phyloP scores from a whole-genome alignment of 257 asterid genomes.

The Primulina tabacum region DNA sequence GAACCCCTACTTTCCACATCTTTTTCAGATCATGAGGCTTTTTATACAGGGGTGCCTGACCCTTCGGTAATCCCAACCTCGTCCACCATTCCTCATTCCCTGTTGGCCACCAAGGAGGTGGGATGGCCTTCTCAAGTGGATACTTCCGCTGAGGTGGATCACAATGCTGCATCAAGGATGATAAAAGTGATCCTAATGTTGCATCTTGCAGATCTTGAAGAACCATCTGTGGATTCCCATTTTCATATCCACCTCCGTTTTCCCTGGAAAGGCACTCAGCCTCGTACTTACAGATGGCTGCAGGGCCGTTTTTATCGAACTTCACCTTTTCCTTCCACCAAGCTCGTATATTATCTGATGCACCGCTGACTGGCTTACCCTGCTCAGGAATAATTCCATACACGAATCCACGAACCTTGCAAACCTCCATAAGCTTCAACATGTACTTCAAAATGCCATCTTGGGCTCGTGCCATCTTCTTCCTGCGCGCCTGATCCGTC shows the following conservation, averaged over 20 bases:
- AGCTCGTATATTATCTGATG: constrained; percentile 65
- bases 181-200: constrained; percentile 63
- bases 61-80: constrained; percentile 42
- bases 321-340: constrained; percentile 85
- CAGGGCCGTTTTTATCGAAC: constrained; percentile 63
- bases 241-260: constrained; percentile 33
- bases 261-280: constrained; percentile 41
- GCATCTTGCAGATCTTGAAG: constrained; percentile 66
- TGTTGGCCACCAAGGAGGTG: constrained; percentile 80
- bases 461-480: constrained; percentile 73
- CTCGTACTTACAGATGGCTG: constrained; percentile 63
- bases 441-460: constrained; percentile 74
- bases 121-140: constrained; percentile 54
- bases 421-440: constrained; percentile 77
- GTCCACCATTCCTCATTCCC: constrained; percentile 78
- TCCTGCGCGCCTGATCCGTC: constrained; percentile 59
- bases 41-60: constrained; percentile 54
- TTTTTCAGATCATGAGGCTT: constrained; percentile 77
- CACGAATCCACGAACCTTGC: constrained; percentile 69
- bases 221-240: constrained; percentile 33
- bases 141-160: constrained; percentile 64
- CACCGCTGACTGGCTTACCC: constrained; percentile 68
- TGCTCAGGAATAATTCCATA: constrained; percentile 74
- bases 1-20: constrained; percentile 67
- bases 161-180: constrained; percentile 68